Base-by-base conservation (phyloP, 2,329 filamentous ascomycete genomes). In the Fusarium poae region DNA sequence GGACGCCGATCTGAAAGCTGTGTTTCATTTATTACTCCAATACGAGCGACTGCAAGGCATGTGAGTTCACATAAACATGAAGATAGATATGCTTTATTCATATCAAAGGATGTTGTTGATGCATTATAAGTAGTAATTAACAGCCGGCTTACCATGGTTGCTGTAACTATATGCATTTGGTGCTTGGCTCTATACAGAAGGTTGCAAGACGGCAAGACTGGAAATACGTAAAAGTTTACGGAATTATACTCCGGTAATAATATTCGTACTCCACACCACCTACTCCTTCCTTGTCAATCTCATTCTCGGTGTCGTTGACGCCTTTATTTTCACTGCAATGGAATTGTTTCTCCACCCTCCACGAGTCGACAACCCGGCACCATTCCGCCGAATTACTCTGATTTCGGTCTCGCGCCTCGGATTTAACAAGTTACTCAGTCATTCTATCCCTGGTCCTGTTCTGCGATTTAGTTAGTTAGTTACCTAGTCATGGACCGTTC, bases 241-340 rank as follows among this genome's bases (percentile, higher is more conserved):
- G 72, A 66, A 55, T 64, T 73, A 68, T 53, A 54, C 68, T 39
- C 58, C 67, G 70, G 66, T 51, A 74, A 70, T 73, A 70, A 73
- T 61, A 45, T 51, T 29, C 23, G 16, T 51, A 65, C 60, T 68
- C 70, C 71, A 71, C 70, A 61, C 54, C 29, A 34, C 51, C 29
- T 45, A 35, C 8, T 18, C 56, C 30, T 57, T 40, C 56, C 35
- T 48, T 42, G 27, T 25, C 34, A 39, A 13, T 39, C 40, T 30
- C 25, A 23, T 27, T 58, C 44, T 45, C 42, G 37, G 44, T 48
- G 37, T 69, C 67, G 57, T 70, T 69, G 67, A 69, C 67, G 67
- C 49, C 48, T 62, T 45, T 58, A 64, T 52, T 50, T 35, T 25
- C 37, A 61, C 42, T 48, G 37, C n/a, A 54, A 54, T 27, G 37